Base-by-base conservation (phyloP, 306 rosid genomes). In the Cucurbita argyrosperma region DNA sequence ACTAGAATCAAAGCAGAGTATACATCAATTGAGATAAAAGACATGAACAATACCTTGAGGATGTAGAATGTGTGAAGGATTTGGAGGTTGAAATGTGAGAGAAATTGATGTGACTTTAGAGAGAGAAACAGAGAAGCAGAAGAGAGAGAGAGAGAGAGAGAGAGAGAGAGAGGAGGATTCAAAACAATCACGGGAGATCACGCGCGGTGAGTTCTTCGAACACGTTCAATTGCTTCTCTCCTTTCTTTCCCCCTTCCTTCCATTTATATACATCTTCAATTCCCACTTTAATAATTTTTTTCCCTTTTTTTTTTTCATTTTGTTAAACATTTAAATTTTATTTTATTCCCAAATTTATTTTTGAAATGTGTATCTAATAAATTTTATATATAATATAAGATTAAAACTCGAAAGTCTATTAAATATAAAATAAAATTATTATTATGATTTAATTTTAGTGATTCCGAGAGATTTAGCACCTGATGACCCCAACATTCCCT, bases 201-300 rank as follows among this genome's bases (percentile, higher is more conserved):
- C 88, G 90, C 86, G 85, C 77, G 8, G 23, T 62, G 49, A 37
- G 49, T 63, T 6, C 50, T 83, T 78, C 60, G 47, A 75, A 80
- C 82, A 67, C 79, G 83, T 83, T 84, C 83, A 84, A 75, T 67
- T 66, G 15, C 9, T 47, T 47, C 46, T n/a, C 77, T 72, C 10
- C 8, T 13, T 18, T 57, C 12, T 38, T 59, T 63, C 40, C 58
- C 51, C 18, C 30, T 46, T 23, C 55, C 61, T 54, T 52, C 52
- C 40, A 60, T 43, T 64, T 46, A 39, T 16, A 76, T 45, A 51
- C 70, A 13, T 37, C 5, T 57, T 46, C 53, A 0, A 26, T 12
- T 47, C n/a, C 10, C 39, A 8, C 19, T 0, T 74, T 15, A 23
- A 35, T 37, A 7, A 19, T 19, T n/a, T n/a, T 53, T 53, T 16